These are phyloP conservation scores for Sugiyamaella neomexicana DNA, from an alignment of 1,139 yeast species.

Conservation along the genomic window DNA sequence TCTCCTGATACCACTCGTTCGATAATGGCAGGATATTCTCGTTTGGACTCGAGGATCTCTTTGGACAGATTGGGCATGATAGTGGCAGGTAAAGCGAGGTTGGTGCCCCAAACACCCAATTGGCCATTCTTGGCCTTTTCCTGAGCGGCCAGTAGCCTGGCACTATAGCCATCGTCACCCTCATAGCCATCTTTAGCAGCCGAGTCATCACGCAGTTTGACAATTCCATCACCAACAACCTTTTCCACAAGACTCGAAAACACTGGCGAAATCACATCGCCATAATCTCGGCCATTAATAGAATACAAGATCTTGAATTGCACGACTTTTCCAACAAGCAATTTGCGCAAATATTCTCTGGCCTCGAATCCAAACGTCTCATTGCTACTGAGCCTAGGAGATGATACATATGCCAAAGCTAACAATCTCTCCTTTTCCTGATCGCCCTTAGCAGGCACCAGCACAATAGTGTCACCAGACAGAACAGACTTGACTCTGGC, in stretches of 20 bases:
- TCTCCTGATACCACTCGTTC: constrained; percentile 82
- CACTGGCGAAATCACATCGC: constrained; percentile 67
- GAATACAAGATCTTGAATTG: constrained; percentile 59
- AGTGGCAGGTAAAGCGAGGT: constrained; percentile 36
- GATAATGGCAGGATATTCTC: constrained; percentile 58
- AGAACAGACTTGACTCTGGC: constrained; percentile 62
- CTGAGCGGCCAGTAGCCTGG: constrained; percentile 47
- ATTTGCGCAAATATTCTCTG: constrained; percentile 61
- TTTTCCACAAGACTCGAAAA: constrained; percentile 61
- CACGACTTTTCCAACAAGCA: constrained; percentile 67
- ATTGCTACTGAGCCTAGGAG: constrained; percentile 46
- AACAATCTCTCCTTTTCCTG: constrained; percentile 57
- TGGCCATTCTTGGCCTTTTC: constrained; percentile 51
- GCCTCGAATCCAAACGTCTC: constrained; percentile 55
- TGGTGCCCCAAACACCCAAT: constrained; percentile 57
- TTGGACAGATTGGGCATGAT: constrained; percentile 42
- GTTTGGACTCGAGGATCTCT: constrained; percentile 24
- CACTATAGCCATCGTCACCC: constrained; percentile 43
- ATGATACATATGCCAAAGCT: constrained; percentile 63
- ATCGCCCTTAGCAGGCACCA: constrained; percentile 49
- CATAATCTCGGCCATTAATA: constrained; percentile 63
- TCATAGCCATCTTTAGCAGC: constrained; percentile 38
- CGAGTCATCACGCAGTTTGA: constrained; percentile 60
- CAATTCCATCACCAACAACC: constrained; percentile 59
- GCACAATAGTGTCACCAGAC: constrained; percentile 72